Evolutionary conservation across 31 red algal species (phyloP).

Genomic region (Odonthalia washingtoniensis): DNA sequence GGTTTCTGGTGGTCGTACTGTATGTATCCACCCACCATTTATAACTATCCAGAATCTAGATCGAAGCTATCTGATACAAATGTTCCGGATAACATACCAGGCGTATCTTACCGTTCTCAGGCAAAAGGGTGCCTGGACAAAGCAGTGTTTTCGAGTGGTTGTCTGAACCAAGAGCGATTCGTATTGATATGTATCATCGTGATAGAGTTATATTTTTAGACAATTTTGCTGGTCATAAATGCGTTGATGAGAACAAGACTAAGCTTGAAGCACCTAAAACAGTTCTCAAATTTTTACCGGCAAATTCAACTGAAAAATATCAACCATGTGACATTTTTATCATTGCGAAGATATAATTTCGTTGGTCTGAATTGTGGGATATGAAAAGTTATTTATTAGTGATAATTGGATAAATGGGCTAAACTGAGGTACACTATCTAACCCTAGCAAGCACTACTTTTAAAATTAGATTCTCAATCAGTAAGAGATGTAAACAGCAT

Average conservation of each 20-base stretch:
- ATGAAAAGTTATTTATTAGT: too few relatives aligned
- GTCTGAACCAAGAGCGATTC: not conserved
- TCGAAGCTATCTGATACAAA: not conserved
- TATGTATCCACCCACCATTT: slow-evolving; percentile 1
- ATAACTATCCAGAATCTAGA: slow-evolving; percentile 41
- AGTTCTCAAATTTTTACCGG: not conserved
- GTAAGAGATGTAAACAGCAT: too few relatives aligned
- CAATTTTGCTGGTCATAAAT: not conserved
- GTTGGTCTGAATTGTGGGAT: not conserved
- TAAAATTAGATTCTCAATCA: too few relatives aligned
- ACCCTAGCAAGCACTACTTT: too few relatives aligned
- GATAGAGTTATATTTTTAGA: not conserved
- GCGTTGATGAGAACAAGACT: not conserved
- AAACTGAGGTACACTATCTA: too few relatives aligned
- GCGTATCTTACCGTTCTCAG: slow-evolving; percentile 33
- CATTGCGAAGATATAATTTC: not conserved
- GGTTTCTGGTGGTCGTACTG: not conserved
- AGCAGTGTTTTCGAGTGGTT: not conserved
- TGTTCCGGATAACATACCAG: slow-evolving; percentile 47
- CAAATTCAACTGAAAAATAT: not conserved
- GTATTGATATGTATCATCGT: not conserved
- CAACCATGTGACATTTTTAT: not conserved
- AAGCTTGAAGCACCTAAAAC: not conserved
- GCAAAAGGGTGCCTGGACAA: slow-evolving; percentile 56
- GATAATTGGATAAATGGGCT: too few relatives aligned